Evolutionary conservation across 371 early-diverging fungal species (phyloP), one percentile per base, ranked within the genome.

Genomic region (Mucor ambiguus): DNA sequence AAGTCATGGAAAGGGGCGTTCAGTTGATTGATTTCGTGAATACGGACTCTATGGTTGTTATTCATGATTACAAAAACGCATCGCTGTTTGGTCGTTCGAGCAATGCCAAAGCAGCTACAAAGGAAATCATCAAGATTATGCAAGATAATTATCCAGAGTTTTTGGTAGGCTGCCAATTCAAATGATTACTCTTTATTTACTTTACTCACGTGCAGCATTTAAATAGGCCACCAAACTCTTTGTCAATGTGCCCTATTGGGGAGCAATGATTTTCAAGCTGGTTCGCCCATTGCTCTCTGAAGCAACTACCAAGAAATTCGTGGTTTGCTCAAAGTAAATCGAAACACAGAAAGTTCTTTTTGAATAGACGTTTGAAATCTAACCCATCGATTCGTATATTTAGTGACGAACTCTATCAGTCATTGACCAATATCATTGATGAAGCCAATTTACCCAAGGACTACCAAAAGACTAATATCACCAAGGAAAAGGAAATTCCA

Each of bases 71-170:
- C 56, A 75, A 85, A 10, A 83, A 80, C 28, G 86, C 82, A 7
- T 75, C 83, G 0, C 63, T 80, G 57, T 75, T 85, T 55, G 74
- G 85, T 63, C 82, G 83, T 58, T 78, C 81, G 58, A 73, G 77
- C 30, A 77, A 73, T 43, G 76, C 85, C 7, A 80, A 85, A 44
- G 69, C 75, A 22, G 88, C 87, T 7, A 86, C 87, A 22, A 85
- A 82, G 62, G 77, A 74, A 30, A 76, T 84, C 24, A 82, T 87
- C 22, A 78, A 85, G 63, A 64, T 87, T 58, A 77, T 87, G 83
- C 84, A 84, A 38, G 88, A 87, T 58, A 87, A 87, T 43, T 87
- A 87, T 57, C 88, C 88, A 1, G 88, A 87, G 67, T 81, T 85
- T 33, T 74, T 87, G 75, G 82, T 82, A 81, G 62, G 68, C 0